Base-by-base conservation (phyloP, 805 yeast species). In the Jamesozyma lodderae region DNA sequence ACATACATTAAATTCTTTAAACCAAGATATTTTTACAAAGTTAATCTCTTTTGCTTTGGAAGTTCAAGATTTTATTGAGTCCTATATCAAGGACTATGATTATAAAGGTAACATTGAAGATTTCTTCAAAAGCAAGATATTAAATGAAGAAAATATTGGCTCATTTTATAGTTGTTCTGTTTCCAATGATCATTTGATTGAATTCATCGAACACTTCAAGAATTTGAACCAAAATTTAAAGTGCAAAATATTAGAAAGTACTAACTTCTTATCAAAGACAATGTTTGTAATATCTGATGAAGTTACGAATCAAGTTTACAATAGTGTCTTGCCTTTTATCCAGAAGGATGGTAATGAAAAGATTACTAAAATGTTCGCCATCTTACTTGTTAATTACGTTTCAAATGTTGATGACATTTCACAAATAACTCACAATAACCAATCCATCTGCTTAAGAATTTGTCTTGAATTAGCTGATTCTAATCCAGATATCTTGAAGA, bases 141-240 rank as follows among this genome's bases (percentile, higher is more conserved):
- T 70, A 6, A 64, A 58, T 4, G 50, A 57, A 5, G 61, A 60
- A 1, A 63, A 66, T 18, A 45, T 68, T 0, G 10, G 43, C 1
- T 57, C 56, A 22, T 41, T 73, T 7, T 72, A 60, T 44, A 39
- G 48, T 3, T 38, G 44, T 10, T 57, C 68, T 4, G 41, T 43
- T 5, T 30, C 41, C 0, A 38, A 46, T 25, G 36, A 39, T 0
- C 47, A 52, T 14, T 26, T 57, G 8, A 37, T 32, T 3, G 26
- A 27, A 2, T 62, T 63, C 33, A 36, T 56, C 11, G 35, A 42
- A 1, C 37, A 44, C 34, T 53, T 54, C 20, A 38, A 48, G 21
- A 23, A 43, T 23, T 40, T 53, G 14, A 34, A 36, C n/a, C 20
- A 21, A 15, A 20, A n/a, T 1, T 6, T 40, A 5, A 36, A 36